phyloP scores from a whole-genome alignment of 2,329 filamentous ascomycete genomes.

The Exophiala phaeomuriformis region DNA sequence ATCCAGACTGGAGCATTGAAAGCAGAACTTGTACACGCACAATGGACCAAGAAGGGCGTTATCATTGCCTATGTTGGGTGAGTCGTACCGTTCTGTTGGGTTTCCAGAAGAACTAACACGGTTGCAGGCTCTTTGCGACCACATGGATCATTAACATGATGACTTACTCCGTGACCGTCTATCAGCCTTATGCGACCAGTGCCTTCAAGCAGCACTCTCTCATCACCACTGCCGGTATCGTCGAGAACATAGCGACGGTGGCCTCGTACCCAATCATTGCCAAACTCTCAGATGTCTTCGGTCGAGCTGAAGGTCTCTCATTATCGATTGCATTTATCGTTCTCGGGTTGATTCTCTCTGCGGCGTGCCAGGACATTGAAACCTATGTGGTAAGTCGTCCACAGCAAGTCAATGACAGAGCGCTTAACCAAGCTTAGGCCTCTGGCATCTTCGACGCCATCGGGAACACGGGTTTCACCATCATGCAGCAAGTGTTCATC shows the following conservation, averaged over 20 bases:
- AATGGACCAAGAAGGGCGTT: not conserved
- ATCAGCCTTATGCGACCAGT: conserved; percentile 26
- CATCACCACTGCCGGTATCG: conserved; percentile 17
- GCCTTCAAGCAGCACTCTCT: conserved; percentile 27
- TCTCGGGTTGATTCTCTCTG: not conserved
- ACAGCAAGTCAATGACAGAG: no score
- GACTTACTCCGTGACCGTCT: conserved; percentile 13
- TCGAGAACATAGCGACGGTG: conserved; percentile 27
- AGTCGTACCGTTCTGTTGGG: not conserved
- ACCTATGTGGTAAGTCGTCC: conserved; percentile 41
- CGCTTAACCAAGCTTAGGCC: conserved; percentile 22
- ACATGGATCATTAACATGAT: not conserved
- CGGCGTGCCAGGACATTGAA: not conserved
- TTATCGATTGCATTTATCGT: conserved; percentile 41
- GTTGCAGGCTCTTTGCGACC: not conserved
- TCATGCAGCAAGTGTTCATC: conserved; percentile 57
- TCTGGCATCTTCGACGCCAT: conserved; percentile 55
- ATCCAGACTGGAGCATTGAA: no score
- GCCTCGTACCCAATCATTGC: conserved; percentile 29
- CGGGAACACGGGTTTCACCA: conserved; percentile 56
- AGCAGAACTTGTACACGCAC: no score
- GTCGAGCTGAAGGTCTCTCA: conserved; percentile 52
- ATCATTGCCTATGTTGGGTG: not conserved
- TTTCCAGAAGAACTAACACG: not conserved
- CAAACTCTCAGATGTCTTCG: conserved; percentile 47